Conservation (phyloP, 2,329 filamentous ascomycete genomes). For the Diplodia mutila region DNA sequence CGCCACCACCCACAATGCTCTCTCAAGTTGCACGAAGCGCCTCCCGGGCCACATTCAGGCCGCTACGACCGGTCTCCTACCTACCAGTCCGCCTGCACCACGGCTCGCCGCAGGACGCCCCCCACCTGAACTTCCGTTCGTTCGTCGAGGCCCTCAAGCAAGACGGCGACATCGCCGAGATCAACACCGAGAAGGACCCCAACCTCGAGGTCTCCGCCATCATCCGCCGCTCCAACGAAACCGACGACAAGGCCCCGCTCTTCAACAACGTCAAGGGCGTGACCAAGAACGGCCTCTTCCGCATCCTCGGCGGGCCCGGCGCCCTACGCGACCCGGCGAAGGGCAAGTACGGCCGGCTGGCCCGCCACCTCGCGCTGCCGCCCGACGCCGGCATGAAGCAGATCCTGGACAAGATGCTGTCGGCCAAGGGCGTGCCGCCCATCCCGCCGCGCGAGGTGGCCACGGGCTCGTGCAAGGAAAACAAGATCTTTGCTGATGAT, state of each 20-base stretch:
- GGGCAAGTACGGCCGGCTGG: constrained; percentile 48
- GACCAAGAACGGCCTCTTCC: constrained; percentile 51
- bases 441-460: constrained; percentile 16
- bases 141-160: constrained; percentile 51
- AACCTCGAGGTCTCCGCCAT: constrained; percentile 55
- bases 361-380: constrained; percentile 48
- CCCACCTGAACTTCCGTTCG: constrained; percentile 47
- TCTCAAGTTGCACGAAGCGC: neutral
- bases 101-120: constrained; percentile 31
- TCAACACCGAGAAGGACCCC: constrained; percentile 49
- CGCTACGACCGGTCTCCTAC: neutral
- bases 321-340: constrained; percentile 40
- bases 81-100: neutral
- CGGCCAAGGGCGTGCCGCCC: constrained; percentile 11
- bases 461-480: constrained; percentile 51
- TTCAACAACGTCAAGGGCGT: constrained; percentile 58
- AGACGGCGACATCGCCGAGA: constrained; percentile 53
- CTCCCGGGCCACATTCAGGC: neutral
- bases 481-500: constrained; percentile 39
- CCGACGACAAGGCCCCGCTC: constrained; percentile 52
- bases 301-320: constrained; percentile 53
- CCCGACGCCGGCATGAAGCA: constrained; percentile 33
- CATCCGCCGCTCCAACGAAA: constrained; percentile 51
- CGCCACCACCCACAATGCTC: constrained; percentile 6
- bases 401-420: constrained; percentile 28